Evolutionary conservation across 306 rosid species (phyloP).

Genomic region (Purshia tridentata): DNA sequence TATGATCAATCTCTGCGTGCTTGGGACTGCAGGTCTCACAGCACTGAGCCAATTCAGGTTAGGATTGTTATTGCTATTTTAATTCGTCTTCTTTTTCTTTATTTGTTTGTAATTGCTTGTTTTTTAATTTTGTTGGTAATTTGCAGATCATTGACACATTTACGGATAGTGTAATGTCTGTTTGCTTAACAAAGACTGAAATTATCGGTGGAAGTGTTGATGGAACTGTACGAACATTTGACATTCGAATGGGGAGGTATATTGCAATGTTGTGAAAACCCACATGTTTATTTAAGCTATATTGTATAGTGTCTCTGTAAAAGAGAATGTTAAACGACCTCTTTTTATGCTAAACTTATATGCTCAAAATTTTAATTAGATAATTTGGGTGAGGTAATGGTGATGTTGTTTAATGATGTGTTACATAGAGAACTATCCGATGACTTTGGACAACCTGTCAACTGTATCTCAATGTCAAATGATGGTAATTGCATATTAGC

Average conservation of each 20-base stretch:
- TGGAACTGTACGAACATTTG: constrained; percentile 90
- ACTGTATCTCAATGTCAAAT: constrained; percentile 88
- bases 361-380: not conserved
- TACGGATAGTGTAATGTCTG: constrained; percentile 86
- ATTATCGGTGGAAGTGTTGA: constrained; percentile 94
- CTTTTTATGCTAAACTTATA: not conserved
- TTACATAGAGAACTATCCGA: constrained; percentile 70
- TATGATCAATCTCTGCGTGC: constrained; percentile 91
- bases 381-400: not conserved
- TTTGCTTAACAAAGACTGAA: constrained; percentile 76
- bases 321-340: not conserved
- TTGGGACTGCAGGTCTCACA: constrained; percentile 96
- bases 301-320: not conserved
- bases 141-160: constrained; percentile 83
- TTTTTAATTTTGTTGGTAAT: constrained; percentile 16
- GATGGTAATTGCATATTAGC: constrained; percentile 89
- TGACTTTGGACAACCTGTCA: constrained; percentile 84
- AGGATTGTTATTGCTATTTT: constrained; percentile 9
- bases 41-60: constrained; percentile 85
- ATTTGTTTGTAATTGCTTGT: constrained; percentile 3
- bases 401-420: constrained; percentile 6
- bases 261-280: not conserved
- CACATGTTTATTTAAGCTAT: not conserved
- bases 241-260: constrained; percentile 83
- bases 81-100: not conserved